Conservation (phyloP, 306 rosid species). For the Amphicarpaea edgeworthii region DNA sequence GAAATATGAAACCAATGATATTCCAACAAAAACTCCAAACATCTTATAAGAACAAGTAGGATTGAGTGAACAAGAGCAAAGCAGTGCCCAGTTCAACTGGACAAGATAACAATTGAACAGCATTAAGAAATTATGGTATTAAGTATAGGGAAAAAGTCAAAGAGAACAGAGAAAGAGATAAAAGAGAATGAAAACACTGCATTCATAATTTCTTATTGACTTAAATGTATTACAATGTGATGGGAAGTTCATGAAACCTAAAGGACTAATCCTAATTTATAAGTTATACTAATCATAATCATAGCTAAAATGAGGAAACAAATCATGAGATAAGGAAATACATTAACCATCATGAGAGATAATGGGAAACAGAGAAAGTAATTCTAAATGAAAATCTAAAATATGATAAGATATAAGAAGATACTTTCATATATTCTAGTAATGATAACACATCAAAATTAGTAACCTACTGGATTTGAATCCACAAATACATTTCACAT, state of each 20-base stretch:
- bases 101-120: not conserved
- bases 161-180: not conserved
- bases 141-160: not conserved
- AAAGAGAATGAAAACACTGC: not conserved
- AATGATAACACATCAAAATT: not conserved
- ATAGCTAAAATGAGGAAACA: not conserved
- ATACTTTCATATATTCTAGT: not conserved
- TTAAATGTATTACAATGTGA: not conserved
- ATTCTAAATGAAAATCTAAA: not conserved
- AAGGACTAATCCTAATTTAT: not conserved
- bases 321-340: not conserved
- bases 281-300: not conserved
- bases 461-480: too few species aligned
- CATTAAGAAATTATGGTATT: not conserved
- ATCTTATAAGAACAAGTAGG: not conserved
- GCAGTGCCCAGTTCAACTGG: slow-evolving; percentile 15
- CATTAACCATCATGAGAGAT: not conserved
- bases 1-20: not conserved
- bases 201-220: not conserved
- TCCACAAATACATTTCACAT: not conserved
- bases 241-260: not conserved
- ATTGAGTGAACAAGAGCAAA: slow-evolving; percentile 2
- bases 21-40: not conserved
- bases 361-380: not conserved
- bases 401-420: not conserved